Evolutionary conservation across 2,329 filamentous ascomycete species (phyloP).

Genomic region (Pyrenochaeta sp.): DNA sequence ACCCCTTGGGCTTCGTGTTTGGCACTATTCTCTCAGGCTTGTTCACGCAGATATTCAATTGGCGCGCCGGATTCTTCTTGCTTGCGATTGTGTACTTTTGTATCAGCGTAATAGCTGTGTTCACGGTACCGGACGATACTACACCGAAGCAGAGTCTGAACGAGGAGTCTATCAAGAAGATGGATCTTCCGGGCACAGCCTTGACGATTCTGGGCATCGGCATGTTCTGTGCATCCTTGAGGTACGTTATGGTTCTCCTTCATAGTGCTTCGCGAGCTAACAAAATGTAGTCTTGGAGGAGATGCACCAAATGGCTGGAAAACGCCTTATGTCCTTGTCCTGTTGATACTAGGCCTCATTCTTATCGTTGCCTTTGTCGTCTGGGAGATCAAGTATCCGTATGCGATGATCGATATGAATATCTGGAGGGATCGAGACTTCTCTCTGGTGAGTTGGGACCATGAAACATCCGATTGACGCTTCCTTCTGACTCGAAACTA

Average conservation of each 20-base stretch:
- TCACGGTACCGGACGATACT: conserved; percentile 66
- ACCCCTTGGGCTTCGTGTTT: conserved; percentile 64
- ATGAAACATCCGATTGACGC: too few species aligned
- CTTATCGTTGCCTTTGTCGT: conserved; percentile 65
- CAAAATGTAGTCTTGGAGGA: conserved; percentile 50
- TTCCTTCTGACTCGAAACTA: conserved; percentile 29
- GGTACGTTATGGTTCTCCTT: conserved; percentile 58
- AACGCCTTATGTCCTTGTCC: conserved; percentile 66
- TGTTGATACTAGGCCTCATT: conserved; percentile 66
- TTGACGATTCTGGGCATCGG: conserved; percentile 71
- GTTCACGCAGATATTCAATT: conserved; percentile 66
- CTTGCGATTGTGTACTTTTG: conserved; percentile 69
- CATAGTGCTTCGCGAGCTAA: conserved; percentile 8
- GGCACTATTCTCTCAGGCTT: conserved; percentile 69
- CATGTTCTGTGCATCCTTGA: conserved; percentile 68
- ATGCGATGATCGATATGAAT: conserved; percentile 61
- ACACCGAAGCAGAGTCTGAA: conserved; percentile 56
- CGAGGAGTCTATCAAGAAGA: conserved; percentile 60
- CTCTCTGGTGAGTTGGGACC: conserved; percentile 60
- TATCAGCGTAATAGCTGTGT: conserved; percentile 64
- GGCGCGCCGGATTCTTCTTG: conserved; percentile 69
- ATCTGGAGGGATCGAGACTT: conserved; percentile 70
- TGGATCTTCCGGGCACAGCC: conserved; percentile 68
- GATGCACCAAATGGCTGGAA: conserved; percentile 69
- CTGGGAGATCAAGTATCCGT: conserved; percentile 65